These are phyloP conservation scores for Elasticomyces elasticus DNA, from an alignment of 495 filamentous ascomycete genomes.

Conservation along the genomic window DNA sequence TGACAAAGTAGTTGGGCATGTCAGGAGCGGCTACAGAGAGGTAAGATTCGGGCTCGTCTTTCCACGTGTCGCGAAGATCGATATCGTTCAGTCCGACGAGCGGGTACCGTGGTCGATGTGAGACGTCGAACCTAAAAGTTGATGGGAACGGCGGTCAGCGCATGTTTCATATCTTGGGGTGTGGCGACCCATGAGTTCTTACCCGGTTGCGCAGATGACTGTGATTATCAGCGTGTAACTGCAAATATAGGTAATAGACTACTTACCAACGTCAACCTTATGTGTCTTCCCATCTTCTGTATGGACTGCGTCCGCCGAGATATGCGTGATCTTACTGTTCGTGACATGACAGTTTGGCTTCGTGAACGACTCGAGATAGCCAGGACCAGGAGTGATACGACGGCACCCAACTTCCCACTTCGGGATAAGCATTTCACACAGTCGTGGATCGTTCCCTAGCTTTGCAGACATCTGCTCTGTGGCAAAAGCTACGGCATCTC, in stretches of 20 bases:
- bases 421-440: conserved; percentile 20
- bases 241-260: not conserved
- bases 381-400: conserved; percentile 24
- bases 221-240: too few relatives aligned
- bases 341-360: conserved; percentile 28
- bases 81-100: conserved; percentile 24
- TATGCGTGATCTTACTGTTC: conserved; percentile 24
- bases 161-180: too few relatives aligned
- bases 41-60: conserved; percentile 23
- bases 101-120: conserved; percentile 22
- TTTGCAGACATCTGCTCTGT: conserved; percentile 31
- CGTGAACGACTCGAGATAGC: conserved; percentile 31
- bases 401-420: conserved; percentile 26
- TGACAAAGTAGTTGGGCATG: conserved; percentile 18
- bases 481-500: conserved; percentile 13
- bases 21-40: conserved; percentile 23
- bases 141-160: too few relatives aligned
- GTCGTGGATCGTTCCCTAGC: conserved; percentile 25
- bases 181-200: too few relatives aligned
- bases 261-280: conserved; percentile 5
- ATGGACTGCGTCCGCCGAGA: conserved; percentile 33
- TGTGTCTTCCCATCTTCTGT: conserved; percentile 36
- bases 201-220: conserved; percentile 13
- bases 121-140: conserved; percentile 15
- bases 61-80: conserved; percentile 25